Conservation (phyloP, 352 stramenopile genomes). For the Phytophthora syringae region DNA sequence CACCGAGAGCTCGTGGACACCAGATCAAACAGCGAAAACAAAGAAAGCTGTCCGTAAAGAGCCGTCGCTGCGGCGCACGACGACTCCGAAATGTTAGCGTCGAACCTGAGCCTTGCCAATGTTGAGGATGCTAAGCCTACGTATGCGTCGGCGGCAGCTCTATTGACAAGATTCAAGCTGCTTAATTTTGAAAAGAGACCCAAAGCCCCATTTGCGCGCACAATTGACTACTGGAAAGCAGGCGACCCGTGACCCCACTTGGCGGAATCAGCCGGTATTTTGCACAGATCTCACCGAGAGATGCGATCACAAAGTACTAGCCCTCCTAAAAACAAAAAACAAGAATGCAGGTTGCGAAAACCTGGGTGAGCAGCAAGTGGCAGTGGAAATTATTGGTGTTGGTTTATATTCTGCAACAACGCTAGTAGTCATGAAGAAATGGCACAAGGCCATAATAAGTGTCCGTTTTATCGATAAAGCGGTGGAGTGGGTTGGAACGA, state of each 20-base stretch:
- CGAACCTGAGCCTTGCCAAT: neutral
- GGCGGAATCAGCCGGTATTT: neutral
- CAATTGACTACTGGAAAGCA: neutral
- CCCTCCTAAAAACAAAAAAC: neutral
- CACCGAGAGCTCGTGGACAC: neutral
- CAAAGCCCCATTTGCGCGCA: neutral
- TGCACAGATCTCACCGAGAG: neutral
- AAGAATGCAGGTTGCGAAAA: neutral
- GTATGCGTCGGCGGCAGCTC: neutral
- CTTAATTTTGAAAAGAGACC: neutral
- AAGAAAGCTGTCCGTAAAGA: neutral
- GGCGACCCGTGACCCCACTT: neutral
- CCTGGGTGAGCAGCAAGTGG: neutral
- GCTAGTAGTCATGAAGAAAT: constrained; percentile 1
- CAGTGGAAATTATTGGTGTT: constrained; percentile 5
- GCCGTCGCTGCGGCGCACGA: neutral
- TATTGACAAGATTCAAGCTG: neutral
- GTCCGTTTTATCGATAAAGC: neutral
- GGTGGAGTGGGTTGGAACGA: neutral
- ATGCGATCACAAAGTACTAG: neutral
- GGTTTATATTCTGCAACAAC: constrained; percentile 4
- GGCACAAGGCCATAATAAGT: neutral
- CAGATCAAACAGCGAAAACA: neutral
- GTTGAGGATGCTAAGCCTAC: neutral
- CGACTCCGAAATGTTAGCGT: neutral